phyloP scores from a whole-genome alignment of 2,329 filamentous ascomycete genomes.

The Penicillium sclerotiorum region DNA sequence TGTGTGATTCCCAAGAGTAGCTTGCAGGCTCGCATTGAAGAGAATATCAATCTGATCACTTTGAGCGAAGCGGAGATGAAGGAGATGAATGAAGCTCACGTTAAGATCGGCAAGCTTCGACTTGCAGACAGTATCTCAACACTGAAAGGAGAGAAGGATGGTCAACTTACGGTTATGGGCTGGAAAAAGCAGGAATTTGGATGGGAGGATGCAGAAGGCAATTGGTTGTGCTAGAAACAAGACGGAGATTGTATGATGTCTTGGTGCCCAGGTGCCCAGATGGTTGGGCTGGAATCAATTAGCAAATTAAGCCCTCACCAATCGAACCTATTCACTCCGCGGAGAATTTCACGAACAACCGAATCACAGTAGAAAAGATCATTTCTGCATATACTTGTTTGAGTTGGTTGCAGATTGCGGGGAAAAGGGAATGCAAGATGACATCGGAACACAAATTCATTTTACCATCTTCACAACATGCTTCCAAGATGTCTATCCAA shows the following conservation, averaged over 20 bases:
- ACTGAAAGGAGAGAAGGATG: neutral
- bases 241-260: too few relatives aligned
- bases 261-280: too few relatives aligned
- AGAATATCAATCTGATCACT: slow-evolving; percentile 19
- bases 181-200: slow-evolving; percentile 49
- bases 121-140: neutral
- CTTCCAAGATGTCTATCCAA: neutral
- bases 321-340: neutral
- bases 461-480: too few relatives aligned
- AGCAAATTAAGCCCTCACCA: too few relatives aligned
- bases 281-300: too few relatives aligned
- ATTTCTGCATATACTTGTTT: too few relatives aligned
- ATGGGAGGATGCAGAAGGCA: slow-evolving; percentile 10
- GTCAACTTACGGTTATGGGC: slow-evolving; percentile 24
- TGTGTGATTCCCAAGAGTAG: slow-evolving; percentile 56
- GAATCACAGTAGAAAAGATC: too few relatives aligned
- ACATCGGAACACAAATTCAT: too few relatives aligned
- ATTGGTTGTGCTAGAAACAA: slow-evolving; percentile 1
- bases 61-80: slow-evolving; percentile 6
- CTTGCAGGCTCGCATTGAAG: slow-evolving; percentile 27
- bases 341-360: too few relatives aligned
- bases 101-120: neutral
- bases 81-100: slow-evolving; percentile 1
- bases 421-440: too few relatives aligned
- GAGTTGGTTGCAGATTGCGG: neutral